A percentile compares a stretch with the other conserved stretches of the same genome.
phyloP scores from a whole-genome alignment of 1,139 yeast genomes.

The Eremothecium cymbalariae region DNA sequence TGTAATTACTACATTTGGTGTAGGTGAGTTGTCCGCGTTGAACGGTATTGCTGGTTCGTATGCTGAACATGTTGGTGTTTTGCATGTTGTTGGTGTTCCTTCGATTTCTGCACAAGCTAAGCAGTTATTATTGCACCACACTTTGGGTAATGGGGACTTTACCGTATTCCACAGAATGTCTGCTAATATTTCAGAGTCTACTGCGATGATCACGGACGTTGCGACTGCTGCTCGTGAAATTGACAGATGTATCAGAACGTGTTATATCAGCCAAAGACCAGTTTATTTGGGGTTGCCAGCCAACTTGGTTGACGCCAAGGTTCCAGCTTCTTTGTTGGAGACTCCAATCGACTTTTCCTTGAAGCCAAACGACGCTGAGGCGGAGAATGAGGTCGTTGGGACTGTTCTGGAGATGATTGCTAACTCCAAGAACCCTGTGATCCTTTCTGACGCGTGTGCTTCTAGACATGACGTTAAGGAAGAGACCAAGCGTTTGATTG shows the following conservation, averaged over 20 bases:
- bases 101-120: constrained; percentile 57
- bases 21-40: constrained; percentile 78
- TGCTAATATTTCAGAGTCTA: constrained; percentile 56
- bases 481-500: constrained; percentile 57
- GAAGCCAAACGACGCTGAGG: constrained; percentile 56
- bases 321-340: constrained; percentile 48
- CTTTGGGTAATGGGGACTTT: constrained; percentile 79
- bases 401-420: constrained; percentile 45
- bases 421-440: constrained; percentile 58
- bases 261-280: constrained; percentile 68
- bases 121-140: constrained; percentile 52
- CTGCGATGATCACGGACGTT: constrained; percentile 55
- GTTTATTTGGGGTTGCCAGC: constrained; percentile 80
- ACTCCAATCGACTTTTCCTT: constrained; percentile 58
- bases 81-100: constrained; percentile 79
- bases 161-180: constrained; percentile 73
- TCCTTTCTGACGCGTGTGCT: constrained; percentile 84
- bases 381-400: constrained; percentile 66
- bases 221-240: constrained; percentile 57
- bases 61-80: constrained; percentile 69
- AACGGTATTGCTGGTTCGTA: constrained; percentile 80
- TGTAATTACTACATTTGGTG: constrained; percentile 67
- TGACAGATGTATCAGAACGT: constrained; percentile 67
- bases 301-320: constrained; percentile 60
- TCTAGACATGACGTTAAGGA: constrained; percentile 61